Conservation (phyloP, 371 early-diverging fungal species). For the Smittium mucronatum region DNA sequence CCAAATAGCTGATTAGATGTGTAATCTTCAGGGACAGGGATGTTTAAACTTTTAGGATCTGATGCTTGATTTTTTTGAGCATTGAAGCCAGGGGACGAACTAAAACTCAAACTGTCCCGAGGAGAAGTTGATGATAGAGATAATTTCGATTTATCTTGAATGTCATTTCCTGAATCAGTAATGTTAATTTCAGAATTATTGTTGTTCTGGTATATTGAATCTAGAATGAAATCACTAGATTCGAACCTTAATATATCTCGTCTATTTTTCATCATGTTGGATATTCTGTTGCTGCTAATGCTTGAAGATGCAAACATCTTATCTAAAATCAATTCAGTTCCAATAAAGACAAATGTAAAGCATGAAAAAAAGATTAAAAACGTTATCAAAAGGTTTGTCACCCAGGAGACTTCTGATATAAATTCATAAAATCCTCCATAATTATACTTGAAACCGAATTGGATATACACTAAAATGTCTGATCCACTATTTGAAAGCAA, state of each 20-base stretch:
- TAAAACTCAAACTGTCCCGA: too few relatives aligned
- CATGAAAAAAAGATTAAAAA: not conserved
- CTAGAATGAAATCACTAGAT: not conserved
- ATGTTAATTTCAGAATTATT: not conserved
- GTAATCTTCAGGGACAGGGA: too few relatives aligned
- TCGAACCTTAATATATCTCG: not conserved
- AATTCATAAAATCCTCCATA: not conserved
- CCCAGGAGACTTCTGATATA: not conserved
- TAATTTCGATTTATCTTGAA: too few relatives aligned
- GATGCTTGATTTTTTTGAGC: too few relatives aligned
- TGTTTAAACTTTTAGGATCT: too few relatives aligned
- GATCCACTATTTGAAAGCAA: not conserved
- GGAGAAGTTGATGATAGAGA: too few relatives aligned
- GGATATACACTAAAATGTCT: not conserved
- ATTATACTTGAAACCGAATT: not conserved
- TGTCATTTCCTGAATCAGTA: not conserved
- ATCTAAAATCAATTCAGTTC: not conserved
- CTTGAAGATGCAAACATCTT: not conserved
- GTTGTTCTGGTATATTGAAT: not conserved
- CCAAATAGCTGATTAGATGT: too few relatives aligned
- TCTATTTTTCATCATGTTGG: not conserved
- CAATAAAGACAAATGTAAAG: not conserved
- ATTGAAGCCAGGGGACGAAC: too few relatives aligned
- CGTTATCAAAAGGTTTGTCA: not conserved
- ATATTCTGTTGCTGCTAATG: not conserved